Percentiles rank a stretch among this genome's conserved stretches.
phyloP scores from a whole-genome alignment of 371 early-diverging fungal genomes.

The Apophysomyces elegans region DNA sequence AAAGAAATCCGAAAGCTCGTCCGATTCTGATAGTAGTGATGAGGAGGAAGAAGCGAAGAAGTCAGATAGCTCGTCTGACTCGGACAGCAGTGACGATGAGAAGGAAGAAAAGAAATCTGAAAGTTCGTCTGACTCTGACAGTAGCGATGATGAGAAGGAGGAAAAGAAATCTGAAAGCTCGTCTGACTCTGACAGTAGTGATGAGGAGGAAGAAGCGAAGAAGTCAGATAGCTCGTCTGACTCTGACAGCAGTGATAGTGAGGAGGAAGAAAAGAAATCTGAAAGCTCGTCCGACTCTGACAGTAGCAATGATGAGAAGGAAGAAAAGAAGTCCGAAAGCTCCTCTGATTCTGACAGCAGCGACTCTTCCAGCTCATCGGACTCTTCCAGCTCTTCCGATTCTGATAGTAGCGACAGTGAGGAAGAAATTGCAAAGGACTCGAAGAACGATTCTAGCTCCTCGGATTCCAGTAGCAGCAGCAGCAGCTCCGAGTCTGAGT shows the following conservation, averaged over 20 bases:
- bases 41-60: background rate
- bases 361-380: conserved; percentile 16
- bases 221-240: conserved; percentile 15
- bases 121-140: conserved; percentile 19
- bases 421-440: conserved; percentile 17
- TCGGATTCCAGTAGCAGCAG: conserved; percentile 27
- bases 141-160: conserved; percentile 10
- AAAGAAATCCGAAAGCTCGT: background rate
- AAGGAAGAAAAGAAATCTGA: conserved; percentile 25
- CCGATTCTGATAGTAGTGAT: conserved; percentile 24
- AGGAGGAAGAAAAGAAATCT: conserved; percentile 21
- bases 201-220: conserved; percentile 17
- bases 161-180: conserved; percentile 14
- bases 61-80: conserved; percentile 16
- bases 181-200: conserved; percentile 17
- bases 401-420: conserved; percentile 23
- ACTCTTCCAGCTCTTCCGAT: conserved; percentile 13
- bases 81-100: conserved; percentile 26
- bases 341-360: conserved; percentile 19
- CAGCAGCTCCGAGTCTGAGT: conserved; percentile 23
- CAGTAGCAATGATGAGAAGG: conserved; percentile 22
- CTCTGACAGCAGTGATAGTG: conserved; percentile 29
- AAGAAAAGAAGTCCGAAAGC: conserved; percentile 22
- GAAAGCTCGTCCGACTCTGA: conserved; percentile 24
- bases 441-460: conserved; percentile 11